Base-by-base conservation (phyloP, 768 basidiomycete genomes). In the Russula sp. region DNA sequence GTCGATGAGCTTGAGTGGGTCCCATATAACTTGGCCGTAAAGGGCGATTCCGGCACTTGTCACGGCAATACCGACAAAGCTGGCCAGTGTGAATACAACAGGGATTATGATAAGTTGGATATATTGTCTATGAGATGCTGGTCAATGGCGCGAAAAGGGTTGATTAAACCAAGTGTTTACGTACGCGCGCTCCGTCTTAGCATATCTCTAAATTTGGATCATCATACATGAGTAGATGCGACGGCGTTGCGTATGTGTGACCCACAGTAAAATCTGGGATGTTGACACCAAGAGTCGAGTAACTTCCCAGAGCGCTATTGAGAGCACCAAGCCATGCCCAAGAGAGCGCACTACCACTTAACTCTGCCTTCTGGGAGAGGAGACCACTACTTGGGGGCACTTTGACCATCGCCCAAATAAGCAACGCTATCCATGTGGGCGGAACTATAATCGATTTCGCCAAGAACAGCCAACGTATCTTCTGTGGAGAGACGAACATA, bases 301-400 rank as follows among this genome's bases (percentile, higher is more conserved):
- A 94, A 66, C 84, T 82, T 0, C 90, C 90, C 24, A 94, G 75
- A 2, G 87, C 87, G 58, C 87, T 85, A 71, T 92, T 94, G 63
- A 96, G 70, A 0, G 86, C 84, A 58, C 80, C 80, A 54, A 96
- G 75, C 89, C 89, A 94, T 2, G 83, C 88, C 88, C 90, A 92
- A n/a, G 82, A 80, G 54, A 86, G 76, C 30, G 76, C 74, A 64
- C 80, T 78, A 2, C 85, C 90, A 20, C 71, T 74, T n/a, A 87
- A 68, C 9, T 74, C 76, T 0, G 86, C 74, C 57, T 82, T 81
- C 62, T 81, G 75, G 0, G 78, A 70, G 57, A 84, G 81, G 49
- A 93, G 77, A 36, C 88, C 87, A 3, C 78, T 77, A n/a, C 78
- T 77, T 13, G 84, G 78, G 7, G 88, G 86, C 0, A 83, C 86